Conservation (phyloP, 306 rosid species). For the Gastrolobium bilobum region DNA sequence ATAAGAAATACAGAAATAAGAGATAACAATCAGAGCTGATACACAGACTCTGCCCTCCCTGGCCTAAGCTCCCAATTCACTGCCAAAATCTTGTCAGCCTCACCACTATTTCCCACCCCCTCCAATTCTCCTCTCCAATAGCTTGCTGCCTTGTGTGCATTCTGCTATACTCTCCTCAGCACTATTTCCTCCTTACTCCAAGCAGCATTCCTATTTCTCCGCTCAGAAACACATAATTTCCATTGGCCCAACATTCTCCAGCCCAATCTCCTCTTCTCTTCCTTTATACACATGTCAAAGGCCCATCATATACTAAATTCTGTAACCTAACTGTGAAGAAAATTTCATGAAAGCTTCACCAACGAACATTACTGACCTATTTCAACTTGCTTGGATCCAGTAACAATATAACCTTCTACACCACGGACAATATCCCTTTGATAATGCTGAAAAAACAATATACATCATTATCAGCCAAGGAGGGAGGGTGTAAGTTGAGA, state of each 20-base stretch:
- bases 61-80: slow-evolving; percentile 13
- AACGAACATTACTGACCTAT: slow-evolving; percentile 67
- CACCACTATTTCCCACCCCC: not conserved
- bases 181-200: slow-evolving; percentile 1
- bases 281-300: not conserved
- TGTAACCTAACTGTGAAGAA: slow-evolving; percentile 27
- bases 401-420: slow-evolving; percentile 93
- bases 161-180: not conserved
- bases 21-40: slow-evolving; percentile 15
- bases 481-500: slow-evolving; percentile 4
- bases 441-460: slow-evolving; percentile 74
- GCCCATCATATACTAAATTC: not conserved
- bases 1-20: slow-evolving; percentile 33
- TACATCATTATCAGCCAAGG: slow-evolving; percentile 34
- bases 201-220: slow-evolving; percentile 18
- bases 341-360: slow-evolving; percentile 19
- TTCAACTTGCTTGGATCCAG: slow-evolving; percentile 98
- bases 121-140: slow-evolving; percentile 24
- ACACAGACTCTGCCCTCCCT: slow-evolving; percentile 30
- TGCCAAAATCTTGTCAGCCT: slow-evolving; percentile 5
- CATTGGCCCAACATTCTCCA: not conserved
- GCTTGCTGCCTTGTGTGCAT: not conserved
- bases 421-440: slow-evolving; percentile 99
- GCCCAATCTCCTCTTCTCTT: not conserved
- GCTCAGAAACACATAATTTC: slow-evolving; percentile 5